Conservation (phyloP, 2,329 filamentous ascomycete genomes). For the Huntiella abstrusa region DNA sequence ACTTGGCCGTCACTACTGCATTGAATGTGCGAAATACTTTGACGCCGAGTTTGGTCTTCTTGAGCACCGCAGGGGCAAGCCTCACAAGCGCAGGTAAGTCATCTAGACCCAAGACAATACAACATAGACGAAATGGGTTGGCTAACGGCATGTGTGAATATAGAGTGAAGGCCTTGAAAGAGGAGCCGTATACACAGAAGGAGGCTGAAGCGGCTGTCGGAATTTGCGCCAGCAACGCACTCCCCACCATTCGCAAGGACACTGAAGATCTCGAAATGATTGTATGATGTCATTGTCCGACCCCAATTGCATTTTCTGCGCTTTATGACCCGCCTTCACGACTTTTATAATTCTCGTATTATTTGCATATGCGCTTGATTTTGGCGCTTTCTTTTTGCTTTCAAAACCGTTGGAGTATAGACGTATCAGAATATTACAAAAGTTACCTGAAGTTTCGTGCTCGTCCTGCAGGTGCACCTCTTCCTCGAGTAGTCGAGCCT, state of each 20-base stretch:
- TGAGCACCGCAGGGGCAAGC: slow-evolving; percentile 68
- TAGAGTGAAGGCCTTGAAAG: slow-evolving; percentile 64
- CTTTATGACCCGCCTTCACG: no score
- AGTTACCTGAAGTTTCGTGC: slow-evolving; percentile 22
- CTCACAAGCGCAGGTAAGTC: slow-evolving; percentile 67
- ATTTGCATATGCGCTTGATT: no score
- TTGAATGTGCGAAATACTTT: slow-evolving; percentile 92
- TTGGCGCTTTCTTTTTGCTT: no score
- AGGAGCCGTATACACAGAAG: slow-evolving; percentile 72
- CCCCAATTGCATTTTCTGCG: no score
- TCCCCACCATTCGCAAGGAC: neutral
- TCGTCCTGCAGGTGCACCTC: slow-evolving; percentile 20
- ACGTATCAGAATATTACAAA: neutral
- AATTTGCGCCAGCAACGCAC: slow-evolving; percentile 47
- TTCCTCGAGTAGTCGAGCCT: slow-evolving; percentile 11
- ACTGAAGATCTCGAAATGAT: slow-evolving; percentile 19
- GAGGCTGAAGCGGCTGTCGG: slow-evolving; percentile 68
- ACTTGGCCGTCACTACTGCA: slow-evolving; percentile 70
- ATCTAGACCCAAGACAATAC: neutral
- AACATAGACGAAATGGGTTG: slow-evolving; percentile 13
- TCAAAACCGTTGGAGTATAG: neutral
- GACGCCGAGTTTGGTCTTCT: slow-evolving; percentile 62
- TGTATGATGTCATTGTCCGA: slow-evolving; percentile 13
- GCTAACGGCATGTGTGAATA: slow-evolving; percentile 3
- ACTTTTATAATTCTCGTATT: no score